Evolutionary conservation across 78 protist genomes (phyloP), one percentile per base, ranked within the genome.

Genomic region (Dictyostelium citrinum): DNA sequence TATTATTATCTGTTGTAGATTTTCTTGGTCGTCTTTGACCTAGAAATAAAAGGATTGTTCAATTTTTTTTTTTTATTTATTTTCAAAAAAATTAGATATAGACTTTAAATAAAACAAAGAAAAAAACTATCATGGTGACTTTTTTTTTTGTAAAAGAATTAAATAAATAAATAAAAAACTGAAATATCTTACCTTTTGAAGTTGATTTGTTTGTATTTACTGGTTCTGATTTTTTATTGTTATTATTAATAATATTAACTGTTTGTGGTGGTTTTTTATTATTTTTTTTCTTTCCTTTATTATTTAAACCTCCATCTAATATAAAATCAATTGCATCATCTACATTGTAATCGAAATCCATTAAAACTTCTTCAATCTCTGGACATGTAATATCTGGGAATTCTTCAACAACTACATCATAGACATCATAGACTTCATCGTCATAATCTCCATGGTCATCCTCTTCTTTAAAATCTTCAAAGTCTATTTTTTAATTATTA

Each of bases 351-450:
- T 86, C 82, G 7, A 33, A 78, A 60, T 86, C 84, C 33, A 78
- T 78, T 20, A 86, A 55, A 77, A 67, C 70, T 27, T 86, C 85
- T 29, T 86, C 82, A 33, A 86, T 78, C 70, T 86, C 93, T 61
- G 45, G 84, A 33, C 17, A 78, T 31, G 83, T 17, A 20, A 86
- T 43, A 45, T 86, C 80, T 0, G 83, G 79, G 1, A 78, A 16
- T 16, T 35, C 49, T 17, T 86, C 93, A 2, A 86, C 46, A 11
- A 86, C 83, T 2, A 24, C 51, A 46, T 86, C 93, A 45, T 86
- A 86, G 2, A 86, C 93, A 60, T 78, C 93, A 67, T 86, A 86
- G 2, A 86, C 93, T 46, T 86, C 93, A 45, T 60, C 81, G 22
- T 74, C 80, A 39, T 12, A 74, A 17, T 74, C 80, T 74, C 24